Percentiles rank a stretch among this genome's conserved stretches.
These are phyloP conservation scores for Martiniozyma asiatica DNA, from an alignment of 1,139 yeast genomes.

Conservation along the genomic window DNA sequence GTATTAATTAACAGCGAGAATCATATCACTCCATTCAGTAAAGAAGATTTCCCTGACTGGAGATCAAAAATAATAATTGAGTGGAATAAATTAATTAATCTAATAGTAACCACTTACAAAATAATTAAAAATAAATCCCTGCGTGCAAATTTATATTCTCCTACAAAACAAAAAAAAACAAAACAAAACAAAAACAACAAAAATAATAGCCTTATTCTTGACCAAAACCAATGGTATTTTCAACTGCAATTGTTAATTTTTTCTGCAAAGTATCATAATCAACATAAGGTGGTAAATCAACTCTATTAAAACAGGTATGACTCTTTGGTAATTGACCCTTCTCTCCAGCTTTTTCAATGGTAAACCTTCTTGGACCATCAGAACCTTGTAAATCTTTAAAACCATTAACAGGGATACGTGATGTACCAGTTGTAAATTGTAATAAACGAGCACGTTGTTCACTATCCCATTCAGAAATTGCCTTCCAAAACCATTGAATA, in stretches of 20 bases:
- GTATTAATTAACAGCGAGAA: too few species aligned
- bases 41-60: too few species aligned
- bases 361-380: conserved; percentile 97
- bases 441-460: conserved; percentile 92
- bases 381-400: conserved; percentile 97
- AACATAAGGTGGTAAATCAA: conserved; percentile 51
- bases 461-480: conserved; percentile 87
- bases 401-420: conserved; percentile 97
- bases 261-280: conserved; percentile 48
- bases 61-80: too few species aligned
- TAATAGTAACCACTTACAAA: too few species aligned
- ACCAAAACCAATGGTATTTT: conserved; percentile 69
- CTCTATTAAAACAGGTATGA: conserved; percentile 65
- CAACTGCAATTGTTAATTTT: conserved; percentile 52
- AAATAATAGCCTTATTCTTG: too few species aligned
- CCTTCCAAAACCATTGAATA: conserved; percentile 97
- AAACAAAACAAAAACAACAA: background rate
- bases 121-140: too few species aligned
- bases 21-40: too few species aligned
- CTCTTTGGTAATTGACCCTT: conserved; percentile 87
- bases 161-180: too few species aligned
- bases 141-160: too few species aligned
- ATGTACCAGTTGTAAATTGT: conserved; percentile 97
- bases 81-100: too few species aligned
- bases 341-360: conserved; percentile 97